A percentile compares a stretch with the other conserved stretches of the same genome.
Conservation (phyloP, 805 yeast species). For the Metschnikowia dekortorum region DNA sequence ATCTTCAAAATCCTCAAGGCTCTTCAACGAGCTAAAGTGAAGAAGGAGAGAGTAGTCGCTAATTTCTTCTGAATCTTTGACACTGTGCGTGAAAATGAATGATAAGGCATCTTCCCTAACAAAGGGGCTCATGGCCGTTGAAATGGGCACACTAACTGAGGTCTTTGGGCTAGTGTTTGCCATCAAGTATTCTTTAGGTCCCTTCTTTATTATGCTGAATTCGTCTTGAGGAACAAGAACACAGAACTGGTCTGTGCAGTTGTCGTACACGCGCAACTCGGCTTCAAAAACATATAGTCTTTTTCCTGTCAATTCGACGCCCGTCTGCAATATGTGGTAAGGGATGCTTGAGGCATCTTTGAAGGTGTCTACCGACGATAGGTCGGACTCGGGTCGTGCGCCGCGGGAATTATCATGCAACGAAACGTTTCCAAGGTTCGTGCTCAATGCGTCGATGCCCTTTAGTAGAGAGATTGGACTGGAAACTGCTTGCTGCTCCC, state of each 20-base stretch:
- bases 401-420: not conserved
- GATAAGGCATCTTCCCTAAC: slow-evolving; percentile 53
- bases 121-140: slow-evolving; percentile 57
- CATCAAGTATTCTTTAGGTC: slow-evolving; percentile 53
- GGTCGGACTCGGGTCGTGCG: slow-evolving; percentile 1
- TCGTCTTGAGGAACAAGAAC: slow-evolving; percentile 31
- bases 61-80: slow-evolving; percentile 15
- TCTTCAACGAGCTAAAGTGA: slow-evolving; percentile 42
- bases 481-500: not conserved
- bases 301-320: slow-evolving; percentile 14
- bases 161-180: slow-evolving; percentile 19
- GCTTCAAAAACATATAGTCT: slow-evolving; percentile 22
- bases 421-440: not conserved
- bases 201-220: slow-evolving; percentile 23
- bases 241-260: slow-evolving; percentile 44
- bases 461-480: slow-evolving; percentile 2
- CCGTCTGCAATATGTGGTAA: slow-evolving; percentile 8
- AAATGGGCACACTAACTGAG: slow-evolving; percentile 14
- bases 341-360: slow-evolving; percentile 17
- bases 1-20: slow-evolving; percentile 49
- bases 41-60: slow-evolving; percentile 56
- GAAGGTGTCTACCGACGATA: slow-evolving; percentile 14
- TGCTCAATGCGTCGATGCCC: slow-evolving; percentile 2
- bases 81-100: slow-evolving; percentile 60
- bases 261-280: slow-evolving; percentile 57